phyloP scores from a whole-genome alignment of 2,329 filamentous ascomycete genomes.

The Cordyceps farinosa region DNA sequence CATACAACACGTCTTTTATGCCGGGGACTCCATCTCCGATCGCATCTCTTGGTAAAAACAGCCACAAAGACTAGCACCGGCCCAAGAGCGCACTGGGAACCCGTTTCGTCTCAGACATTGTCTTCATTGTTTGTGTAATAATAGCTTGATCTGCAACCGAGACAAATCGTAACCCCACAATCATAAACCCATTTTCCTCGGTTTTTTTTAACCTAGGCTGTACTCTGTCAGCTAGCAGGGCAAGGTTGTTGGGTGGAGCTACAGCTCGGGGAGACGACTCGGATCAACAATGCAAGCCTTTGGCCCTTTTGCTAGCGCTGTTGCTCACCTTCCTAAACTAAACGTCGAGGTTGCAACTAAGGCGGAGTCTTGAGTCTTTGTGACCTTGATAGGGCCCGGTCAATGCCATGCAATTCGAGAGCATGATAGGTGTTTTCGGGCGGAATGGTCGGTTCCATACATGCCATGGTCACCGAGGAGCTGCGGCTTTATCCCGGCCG shows the following conservation, averaged over 20 bases:
- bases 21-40: not conserved
- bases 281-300: constrained; percentile 9
- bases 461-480: not conserved
- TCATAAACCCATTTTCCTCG: not conserved
- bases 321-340: constrained; percentile 15
- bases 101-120: not conserved
- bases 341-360: not conserved
- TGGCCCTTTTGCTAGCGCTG: constrained; percentile 11
- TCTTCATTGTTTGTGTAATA: too few species aligned
- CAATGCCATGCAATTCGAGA: not conserved
- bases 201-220: too few species aligned
- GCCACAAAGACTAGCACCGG: not conserved
- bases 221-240: not conserved
- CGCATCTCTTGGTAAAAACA: constrained; percentile 4
- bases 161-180: not conserved
- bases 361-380: not conserved
- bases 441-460: not conserved
- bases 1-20: not conserved
- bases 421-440: not conserved
- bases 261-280: not conserved
- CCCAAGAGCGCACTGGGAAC: not conserved
- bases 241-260: constrained; percentile 2
- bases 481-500: not conserved
- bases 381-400: not conserved
- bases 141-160: not conserved